Evolutionary conservation across 768 basidiomycete genomes (phyloP), one percentile per base, ranked within the genome.

Genomic region (Rossbeevera mucosa): DNA sequence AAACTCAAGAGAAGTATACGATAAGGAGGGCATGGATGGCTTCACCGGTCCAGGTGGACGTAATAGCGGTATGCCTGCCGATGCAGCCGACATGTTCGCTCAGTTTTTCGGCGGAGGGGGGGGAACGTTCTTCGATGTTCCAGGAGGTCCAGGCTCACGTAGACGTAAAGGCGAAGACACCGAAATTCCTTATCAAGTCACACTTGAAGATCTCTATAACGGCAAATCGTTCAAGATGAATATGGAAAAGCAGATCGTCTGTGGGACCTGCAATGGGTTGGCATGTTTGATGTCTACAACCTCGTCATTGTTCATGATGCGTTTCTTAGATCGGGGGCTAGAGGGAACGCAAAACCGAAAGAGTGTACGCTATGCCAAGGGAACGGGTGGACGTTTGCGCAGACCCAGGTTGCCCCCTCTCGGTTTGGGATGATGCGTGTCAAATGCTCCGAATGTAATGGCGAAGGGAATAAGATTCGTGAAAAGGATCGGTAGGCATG

Each of bases 121-220:
- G 43, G 61, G 72, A 4, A 82, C 87, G 61, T 76, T 76, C 50
- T 92, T 91, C 62, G 79, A 81, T 49, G 88, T 88, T 61, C 82
- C 78, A 42, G 77, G 82, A 47, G 79, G 77, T 59, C 45, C 71
- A 33, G 72, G 74, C 16, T 63, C 69, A 47, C 71, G 74, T 54
- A 72, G 76, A 57, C 72, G 80, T 57, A 83, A 81, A 60, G 86
- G 86, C 14, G 77, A 87, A 59, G 85, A 94, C 65, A 80, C 85
- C 20, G 74, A 85, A 43, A 83, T 92, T 57, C 81, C 84, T 4
- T 88, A 94, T 66, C 79, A 90, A 36, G 89, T 95, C 48, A 86
- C 89, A 5, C 76, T 98, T 26, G 94, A 96, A 70, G 94, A 98
- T 66, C 73, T 94, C 20, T 97, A 92, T 71, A 89, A 87, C 51